These are phyloP conservation scores for Cryptococcus sp. DNA, from an alignment of 1,284 basidiomycete genomes.

Conservation along the genomic window DNA sequence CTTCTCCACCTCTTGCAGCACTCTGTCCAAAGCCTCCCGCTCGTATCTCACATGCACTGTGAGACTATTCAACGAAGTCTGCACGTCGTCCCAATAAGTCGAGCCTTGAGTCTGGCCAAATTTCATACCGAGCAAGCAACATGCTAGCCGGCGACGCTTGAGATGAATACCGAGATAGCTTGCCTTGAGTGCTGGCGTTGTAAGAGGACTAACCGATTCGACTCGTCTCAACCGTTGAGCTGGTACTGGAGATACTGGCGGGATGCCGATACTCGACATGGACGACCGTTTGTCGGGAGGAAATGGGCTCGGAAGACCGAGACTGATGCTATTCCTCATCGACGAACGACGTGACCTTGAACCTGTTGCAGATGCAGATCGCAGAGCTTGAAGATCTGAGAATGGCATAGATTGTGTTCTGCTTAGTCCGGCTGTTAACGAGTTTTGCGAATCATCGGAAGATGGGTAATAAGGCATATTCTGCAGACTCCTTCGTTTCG, in stretches of 20 bases:
- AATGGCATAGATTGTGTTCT: constrained; percentile 27
- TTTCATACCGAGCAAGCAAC: constrained; percentile 43
- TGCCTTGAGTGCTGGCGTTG: constrained; percentile 42
- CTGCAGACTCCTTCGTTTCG: constrained; percentile 36
- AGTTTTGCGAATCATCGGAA: constrained; percentile 10
- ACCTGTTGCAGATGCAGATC: constrained; percentile 23
- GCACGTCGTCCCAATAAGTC: constrained; percentile 38
- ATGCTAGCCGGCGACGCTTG: constrained; percentile 40
- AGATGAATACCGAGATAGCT: constrained; percentile 43
- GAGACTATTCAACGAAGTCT: constrained; percentile 21
- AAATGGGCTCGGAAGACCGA: constrained; percentile 6
- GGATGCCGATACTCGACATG: not conserved
- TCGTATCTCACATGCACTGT: constrained; percentile 21
- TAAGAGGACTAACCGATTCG: constrained; percentile 38
- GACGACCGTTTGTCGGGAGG: constrained; percentile 13
- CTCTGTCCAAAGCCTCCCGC: constrained; percentile 20
- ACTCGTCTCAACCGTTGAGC: constrained; percentile 14
- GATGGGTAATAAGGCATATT: constrained; percentile 41
- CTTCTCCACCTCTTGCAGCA: constrained; percentile 17
- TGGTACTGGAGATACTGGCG: not conserved
- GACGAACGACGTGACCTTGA: constrained; percentile 15
- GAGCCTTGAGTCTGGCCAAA: constrained; percentile 23
- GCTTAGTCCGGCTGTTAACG: constrained; percentile 11
- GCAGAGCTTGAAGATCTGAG: constrained; percentile 31
- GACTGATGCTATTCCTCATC: constrained; percentile 1